These are phyloP conservation scores for Exophiala viscosa DNA, from an alignment of 2,329 filamentous ascomycete genomes.

Conservation along the genomic window DNA sequence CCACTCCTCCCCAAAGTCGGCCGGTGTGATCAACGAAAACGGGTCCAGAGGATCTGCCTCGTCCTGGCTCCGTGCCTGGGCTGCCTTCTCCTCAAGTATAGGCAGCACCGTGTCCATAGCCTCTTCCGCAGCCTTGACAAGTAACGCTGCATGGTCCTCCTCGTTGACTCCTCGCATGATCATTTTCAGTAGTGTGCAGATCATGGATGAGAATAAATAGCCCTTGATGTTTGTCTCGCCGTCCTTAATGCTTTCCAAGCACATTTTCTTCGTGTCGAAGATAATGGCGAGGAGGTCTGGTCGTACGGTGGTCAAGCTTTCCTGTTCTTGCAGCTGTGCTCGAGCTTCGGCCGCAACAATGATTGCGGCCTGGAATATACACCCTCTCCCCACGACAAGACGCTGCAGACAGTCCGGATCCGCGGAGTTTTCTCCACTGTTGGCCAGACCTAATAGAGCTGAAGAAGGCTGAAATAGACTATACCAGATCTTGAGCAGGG, in stretches of 20 bases:
- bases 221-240: constrained; percentile 35
- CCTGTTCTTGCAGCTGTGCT: constrained; percentile 18
- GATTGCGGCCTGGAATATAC: constrained; percentile 42
- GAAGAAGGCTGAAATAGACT: constrained; percentile 41
- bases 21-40: no score
- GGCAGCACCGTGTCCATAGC: constrained; percentile 22
- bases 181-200: constrained; percentile 44
- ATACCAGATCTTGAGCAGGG: constrained; percentile 42
- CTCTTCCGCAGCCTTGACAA: constrained; percentile 41
- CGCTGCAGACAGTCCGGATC: constrained; percentile 32
- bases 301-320: constrained; percentile 17
- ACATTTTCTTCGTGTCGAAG: constrained; percentile 23
- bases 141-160: constrained; percentile 33
- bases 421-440: constrained; percentile 25
- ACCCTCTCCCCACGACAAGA: constrained; percentile 34
- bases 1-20: no score
- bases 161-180: constrained; percentile 37
- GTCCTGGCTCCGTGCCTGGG: not conserved
- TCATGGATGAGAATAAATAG: constrained; percentile 40
- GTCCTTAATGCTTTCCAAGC: constrained; percentile 27
- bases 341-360: constrained; percentile 13
- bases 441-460: constrained; percentile 33
- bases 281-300: constrained; percentile 36
- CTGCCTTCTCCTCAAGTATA: not conserved
- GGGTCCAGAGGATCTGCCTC: not conserved